Evolutionary conservation across 305 asterid species (phyloP), one percentile per base, ranked within the genome.

Genomic region (Fraxinus latifolia): DNA sequence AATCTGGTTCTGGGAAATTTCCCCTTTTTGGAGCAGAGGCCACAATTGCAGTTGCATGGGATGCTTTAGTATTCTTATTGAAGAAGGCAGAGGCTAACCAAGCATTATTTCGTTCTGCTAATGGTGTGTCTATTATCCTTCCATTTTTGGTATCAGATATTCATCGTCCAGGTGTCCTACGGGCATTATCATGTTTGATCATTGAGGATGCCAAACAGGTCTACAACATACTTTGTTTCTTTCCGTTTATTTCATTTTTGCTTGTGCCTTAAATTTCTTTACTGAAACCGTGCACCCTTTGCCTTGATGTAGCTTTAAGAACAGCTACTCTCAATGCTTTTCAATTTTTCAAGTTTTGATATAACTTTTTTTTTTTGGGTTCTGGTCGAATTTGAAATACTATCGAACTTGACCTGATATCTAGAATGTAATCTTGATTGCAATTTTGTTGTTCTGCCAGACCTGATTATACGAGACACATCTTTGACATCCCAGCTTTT

Each of bases 191-290:
- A 82, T 95, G 98, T 90, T 90, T 96, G 89, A 93, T 96, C 82
- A 96, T 89, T 74, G 99, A 96, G 84, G 99, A 96, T 83, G 86
- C 83, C 83, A 90, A 91, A 79, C 99, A 95, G 98, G 99, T 94
- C 81, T 36, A 79, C 4, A 75, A 14, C n/a, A 36, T 83, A 5
- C 25, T 74, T 23, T 77, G 29, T 53, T 39, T 36, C 27, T 42
- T 39, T 19, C 77, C 82, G n/a, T n/a, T n/a, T n/a, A n/a, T n/a
- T n/a, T n/a, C n/a, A n/a, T n/a, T 17, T 55, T 21, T 67, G 67
- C 55, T 71, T 67, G 29, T 27, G 70, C 78, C 80, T 58, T 53
- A 25, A 53, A 53, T 53, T 72, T 72, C 5, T 44, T 44, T 17
- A 27, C 65, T 7, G 8, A 81, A 65, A 60, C 31, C n/a, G n/a